Percentiles rank a stretch among this genome's conserved stretches.
These are phyloP conservation scores for Xylariaceae sp. DNA, from an alignment of 2,329 filamentous ascomycete genomes.

Conservation along the genomic window DNA sequence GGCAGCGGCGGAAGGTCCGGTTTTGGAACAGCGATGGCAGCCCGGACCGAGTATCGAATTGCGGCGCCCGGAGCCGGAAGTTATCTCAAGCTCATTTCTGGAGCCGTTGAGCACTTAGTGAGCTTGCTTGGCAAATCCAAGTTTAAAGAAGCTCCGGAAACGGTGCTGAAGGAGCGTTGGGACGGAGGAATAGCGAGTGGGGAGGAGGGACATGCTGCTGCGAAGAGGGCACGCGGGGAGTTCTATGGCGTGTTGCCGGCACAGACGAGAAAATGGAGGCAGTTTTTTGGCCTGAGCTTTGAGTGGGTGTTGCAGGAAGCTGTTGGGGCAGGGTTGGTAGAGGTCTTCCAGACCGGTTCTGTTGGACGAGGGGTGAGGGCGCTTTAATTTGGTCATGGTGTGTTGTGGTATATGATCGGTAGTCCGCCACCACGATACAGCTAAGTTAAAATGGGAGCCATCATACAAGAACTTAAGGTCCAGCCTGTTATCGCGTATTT, in stretches of 20 bases:
- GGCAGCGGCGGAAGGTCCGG: conserved; percentile 47
- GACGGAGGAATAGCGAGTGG: conserved; percentile 59
- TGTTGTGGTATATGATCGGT: no score
- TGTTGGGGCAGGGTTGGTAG: conserved; percentile 66
- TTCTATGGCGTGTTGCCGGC: conserved; percentile 57
- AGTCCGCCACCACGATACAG: no score
- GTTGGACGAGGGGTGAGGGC: conserved; percentile 65
- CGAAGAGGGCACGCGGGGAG: conserved; percentile 53
- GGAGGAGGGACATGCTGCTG: conserved; percentile 39
- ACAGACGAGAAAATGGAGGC: conserved; percentile 66
- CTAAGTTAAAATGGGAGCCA: no score
- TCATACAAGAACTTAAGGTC: no score
- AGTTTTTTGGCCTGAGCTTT: conserved; percentile 67
- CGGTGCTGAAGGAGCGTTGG: conserved; percentile 64
- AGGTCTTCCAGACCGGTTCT: conserved; percentile 72
- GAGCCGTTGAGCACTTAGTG: conserved; percentile 60
- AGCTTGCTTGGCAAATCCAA: conserved; percentile 56
- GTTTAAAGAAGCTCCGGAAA: conserved; percentile 62
- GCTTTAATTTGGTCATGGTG: conserved; percentile 30
- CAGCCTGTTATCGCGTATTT: no score
- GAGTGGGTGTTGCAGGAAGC: conserved; percentile 71
- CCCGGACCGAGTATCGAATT: conserved; percentile 47
- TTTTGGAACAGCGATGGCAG: conserved; percentile 42
- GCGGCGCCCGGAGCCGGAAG: conserved; percentile 65
- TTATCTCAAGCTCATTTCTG: conserved; percentile 63